These are phyloP conservation scores for Magnolia sinica DNA, from an alignment of 164 flowering plant species.

Conservation along the genomic window DNA sequence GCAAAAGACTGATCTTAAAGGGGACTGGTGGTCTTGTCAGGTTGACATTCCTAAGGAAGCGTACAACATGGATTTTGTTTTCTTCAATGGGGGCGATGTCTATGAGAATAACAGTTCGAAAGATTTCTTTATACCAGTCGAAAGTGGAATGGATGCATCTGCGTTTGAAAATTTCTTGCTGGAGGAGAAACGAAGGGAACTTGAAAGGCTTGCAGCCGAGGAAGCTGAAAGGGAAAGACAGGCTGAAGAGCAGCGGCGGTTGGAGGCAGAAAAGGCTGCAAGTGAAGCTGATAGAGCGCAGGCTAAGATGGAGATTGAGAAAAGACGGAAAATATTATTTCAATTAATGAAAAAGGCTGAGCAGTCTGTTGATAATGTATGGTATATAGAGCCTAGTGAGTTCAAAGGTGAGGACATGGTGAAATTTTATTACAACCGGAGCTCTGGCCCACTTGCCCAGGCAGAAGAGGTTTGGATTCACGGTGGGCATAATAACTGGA, in stretches of 20 bases:
- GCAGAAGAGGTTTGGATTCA: conserved; percentile 83
- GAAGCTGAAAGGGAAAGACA: conserved; percentile 81
- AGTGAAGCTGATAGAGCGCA: conserved; percentile 73
- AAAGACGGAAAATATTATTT: conserved; percentile 38
- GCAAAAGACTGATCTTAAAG: conserved; percentile 58
- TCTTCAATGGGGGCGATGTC: conserved; percentile 71
- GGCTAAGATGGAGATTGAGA: conserved; percentile 62
- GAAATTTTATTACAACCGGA: conserved; percentile 67
- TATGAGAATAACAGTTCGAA: conserved; percentile 84
- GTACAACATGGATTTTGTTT: conserved; percentile 84
- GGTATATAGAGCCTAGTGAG: conserved; percentile 69
- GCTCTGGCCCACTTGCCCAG: conserved; percentile 74
- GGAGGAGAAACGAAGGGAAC: conserved; percentile 83
- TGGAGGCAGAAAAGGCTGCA: conserved; percentile 76
- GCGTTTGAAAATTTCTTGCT: conserved; percentile 94
- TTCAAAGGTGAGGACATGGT: conserved; percentile 65
- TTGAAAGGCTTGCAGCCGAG: conserved; percentile 68
- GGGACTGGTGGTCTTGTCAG: conserved; percentile 97
- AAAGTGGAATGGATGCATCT: conserved; percentile 69
- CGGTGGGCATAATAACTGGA: conserved; percentile 86
- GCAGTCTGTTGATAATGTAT: conserved; percentile 50
- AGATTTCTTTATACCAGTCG: conserved; percentile 65
- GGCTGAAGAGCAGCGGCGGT: conserved; percentile 62
- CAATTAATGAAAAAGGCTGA: conserved; percentile 46
- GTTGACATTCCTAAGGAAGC: conserved; percentile 84